These are phyloP conservation scores for Anthracocystis walkeri DNA, from an alignment of 1,284 basidiomycete species.

Conservation along the genomic window DNA sequence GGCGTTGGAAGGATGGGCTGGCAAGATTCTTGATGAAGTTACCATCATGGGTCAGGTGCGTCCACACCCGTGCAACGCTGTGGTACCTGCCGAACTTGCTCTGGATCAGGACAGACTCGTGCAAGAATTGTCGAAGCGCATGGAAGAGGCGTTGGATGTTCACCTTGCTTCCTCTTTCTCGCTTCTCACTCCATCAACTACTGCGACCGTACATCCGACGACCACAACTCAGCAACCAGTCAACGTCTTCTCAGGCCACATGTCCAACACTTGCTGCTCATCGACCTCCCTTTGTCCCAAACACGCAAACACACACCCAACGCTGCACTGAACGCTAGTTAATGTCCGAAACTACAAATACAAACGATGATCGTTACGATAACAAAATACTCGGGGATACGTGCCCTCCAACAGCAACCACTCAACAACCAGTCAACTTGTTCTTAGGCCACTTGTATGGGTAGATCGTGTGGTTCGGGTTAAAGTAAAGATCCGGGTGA, in stretches of 20 bases:
- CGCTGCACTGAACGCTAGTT: not conserved
- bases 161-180: constrained; percentile 20
- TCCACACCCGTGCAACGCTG: constrained; percentile 23
- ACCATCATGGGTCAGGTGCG: constrained; percentile 65
- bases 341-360: constrained; percentile 19
- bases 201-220: no score
- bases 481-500: constrained; percentile 64
- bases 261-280: not conserved
- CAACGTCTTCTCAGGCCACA: no score
- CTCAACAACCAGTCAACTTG: constrained; percentile 52
- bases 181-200: no score
- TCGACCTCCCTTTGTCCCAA: no score
- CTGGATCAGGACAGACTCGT: constrained; percentile 36
- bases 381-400: no score
- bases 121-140: constrained; percentile 26
- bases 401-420: not conserved
- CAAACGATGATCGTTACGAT: no score
- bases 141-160: constrained; percentile 33
- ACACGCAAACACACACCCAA: not conserved
- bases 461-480: constrained; percentile 63
- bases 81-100: not conserved
- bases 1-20: constrained; percentile 62
- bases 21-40: constrained; percentile 64
- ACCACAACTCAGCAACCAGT: no score
- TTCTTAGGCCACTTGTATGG: constrained; percentile 61